Percentiles rank a stretch among this genome's conserved stretches.
These are phyloP conservation scores for Wickerhamomyces mucosus DNA, from an alignment of 805 yeast species.

Conservation along the genomic window DNA sequence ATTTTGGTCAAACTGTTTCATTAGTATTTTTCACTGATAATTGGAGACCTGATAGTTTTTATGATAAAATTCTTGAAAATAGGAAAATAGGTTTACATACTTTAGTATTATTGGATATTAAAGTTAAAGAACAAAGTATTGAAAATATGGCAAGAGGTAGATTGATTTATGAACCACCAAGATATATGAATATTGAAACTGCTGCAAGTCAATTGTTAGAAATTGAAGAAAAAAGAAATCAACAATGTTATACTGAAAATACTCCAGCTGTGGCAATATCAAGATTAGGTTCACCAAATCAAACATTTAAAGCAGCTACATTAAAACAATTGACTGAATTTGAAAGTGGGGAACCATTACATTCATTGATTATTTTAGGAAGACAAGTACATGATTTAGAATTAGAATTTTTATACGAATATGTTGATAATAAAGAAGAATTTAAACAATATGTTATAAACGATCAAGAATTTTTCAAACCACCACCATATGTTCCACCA, in stretches of 20 bases:
- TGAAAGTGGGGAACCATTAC: slow-evolving; percentile 92
- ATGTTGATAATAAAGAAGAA: slow-evolving; percentile 48
- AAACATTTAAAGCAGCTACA: slow-evolving; percentile 77
- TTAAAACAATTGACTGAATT: slow-evolving; percentile 66
- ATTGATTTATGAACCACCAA: slow-evolving; percentile 89
- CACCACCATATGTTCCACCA: slow-evolving; percentile 56
- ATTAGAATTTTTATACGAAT: slow-evolving; percentile 72
- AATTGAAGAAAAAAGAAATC: slow-evolving; percentile 69
- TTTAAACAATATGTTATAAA: slow-evolving; percentile 34
- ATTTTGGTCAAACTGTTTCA: slow-evolving; percentile 96
- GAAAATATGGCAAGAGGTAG: slow-evolving; percentile 93
- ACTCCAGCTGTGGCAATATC: slow-evolving; percentile 95
- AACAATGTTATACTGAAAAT: slow-evolving; percentile 69
- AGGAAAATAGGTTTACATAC: slow-evolving; percentile 89
- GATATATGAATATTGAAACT: slow-evolving; percentile 88
- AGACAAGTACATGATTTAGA: slow-evolving; percentile 92
- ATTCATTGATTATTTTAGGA: slow-evolving; percentile 84
- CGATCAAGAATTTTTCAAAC: slow-evolving; percentile 66
- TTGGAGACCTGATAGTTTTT: slow-evolving; percentile 97
- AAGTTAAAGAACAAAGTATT: slow-evolving; percentile 92
- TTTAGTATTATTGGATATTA: slow-evolving; percentile 77
- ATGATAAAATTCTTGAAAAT: slow-evolving; percentile 81
- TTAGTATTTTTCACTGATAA: slow-evolving; percentile 89
- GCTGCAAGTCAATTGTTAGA: slow-evolving; percentile 86
- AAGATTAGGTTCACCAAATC: slow-evolving; percentile 81